Percentiles rank a stretch among this genome's conserved stretches.
These are phyloP conservation scores for Alternaria arbusti DNA, from an alignment of 2,329 filamentous ascomycete genomes.

Conservation along the genomic window DNA sequence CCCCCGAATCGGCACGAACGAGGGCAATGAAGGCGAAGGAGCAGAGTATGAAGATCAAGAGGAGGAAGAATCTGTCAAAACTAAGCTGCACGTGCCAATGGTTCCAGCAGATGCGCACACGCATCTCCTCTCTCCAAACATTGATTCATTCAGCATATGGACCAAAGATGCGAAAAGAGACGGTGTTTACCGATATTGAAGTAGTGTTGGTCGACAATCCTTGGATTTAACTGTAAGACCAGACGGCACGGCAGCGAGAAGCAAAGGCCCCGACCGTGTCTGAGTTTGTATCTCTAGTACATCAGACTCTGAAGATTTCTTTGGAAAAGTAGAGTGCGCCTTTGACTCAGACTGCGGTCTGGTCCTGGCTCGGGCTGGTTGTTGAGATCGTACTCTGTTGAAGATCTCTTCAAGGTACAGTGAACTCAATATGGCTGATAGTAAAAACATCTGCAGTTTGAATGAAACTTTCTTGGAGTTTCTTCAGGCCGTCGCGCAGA, in stretches of 20 bases:
- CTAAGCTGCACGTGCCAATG: neutral
- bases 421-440: neutral
- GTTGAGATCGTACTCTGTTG: neutral
- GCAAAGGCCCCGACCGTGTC: neutral
- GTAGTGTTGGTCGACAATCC: neutral
- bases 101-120: neutral
- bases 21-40: neutral
- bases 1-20: neutral
- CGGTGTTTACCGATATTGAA: neutral
- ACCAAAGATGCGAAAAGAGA: neutral
- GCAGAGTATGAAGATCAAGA: neutral
- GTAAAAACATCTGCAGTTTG: neutral
- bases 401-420: neutral
- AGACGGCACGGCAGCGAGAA: neutral
- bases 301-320: neutral
- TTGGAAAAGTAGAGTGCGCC: neutral
- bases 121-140: neutral
- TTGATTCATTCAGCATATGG: neutral
- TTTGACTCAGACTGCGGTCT: neutral
- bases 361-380: neutral
- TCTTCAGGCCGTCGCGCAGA: neutral
- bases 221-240: neutral
- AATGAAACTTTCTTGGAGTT: neutral
- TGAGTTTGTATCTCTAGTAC: neutral
- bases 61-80: neutral